These are phyloP conservation scores for Pichia kluyveri DNA, from an alignment of 805 yeast species.

Conservation along the genomic window DNA sequence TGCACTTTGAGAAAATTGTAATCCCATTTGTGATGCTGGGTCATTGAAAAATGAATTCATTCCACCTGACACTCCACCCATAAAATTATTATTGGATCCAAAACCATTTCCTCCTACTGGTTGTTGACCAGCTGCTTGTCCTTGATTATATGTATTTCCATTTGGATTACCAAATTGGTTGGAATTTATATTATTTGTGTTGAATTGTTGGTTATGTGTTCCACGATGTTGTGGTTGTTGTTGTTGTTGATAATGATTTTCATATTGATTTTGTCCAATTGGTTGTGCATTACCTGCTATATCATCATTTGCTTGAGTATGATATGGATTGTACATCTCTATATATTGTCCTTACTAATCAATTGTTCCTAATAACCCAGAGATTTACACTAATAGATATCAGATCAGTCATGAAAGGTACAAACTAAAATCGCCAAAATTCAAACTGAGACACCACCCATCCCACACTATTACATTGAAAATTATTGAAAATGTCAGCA, in stretches of 20 bases:
- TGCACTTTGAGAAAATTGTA: constrained; percentile 82
- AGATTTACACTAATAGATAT: no score
- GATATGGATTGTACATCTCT: constrained; percentile 38
- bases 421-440: not conserved
- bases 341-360: not conserved
- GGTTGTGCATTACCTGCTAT: not conserved
- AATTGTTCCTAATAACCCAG: no score
- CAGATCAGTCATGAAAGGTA: no score
- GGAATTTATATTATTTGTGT: no score
- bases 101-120: not conserved
- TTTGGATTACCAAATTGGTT: not conserved
- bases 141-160: not conserved
- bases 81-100: not conserved
- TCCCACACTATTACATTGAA: no score
- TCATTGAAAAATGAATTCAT: constrained; percentile 51
- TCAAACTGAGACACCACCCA: no score
- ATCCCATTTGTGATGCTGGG: constrained; percentile 75
- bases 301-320: constrained; percentile 16
- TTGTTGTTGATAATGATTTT: not conserved
- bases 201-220: not conserved
- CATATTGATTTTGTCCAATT: not conserved
- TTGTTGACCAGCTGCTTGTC: constrained; percentile 7
- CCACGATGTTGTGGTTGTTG: constrained; percentile 1
- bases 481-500: no score
- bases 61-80: constrained; percentile 1